Evolutionary conservation across 1,284 basidiomycete species (phyloP).

Genomic region (Rhodotorula sp.): DNA sequence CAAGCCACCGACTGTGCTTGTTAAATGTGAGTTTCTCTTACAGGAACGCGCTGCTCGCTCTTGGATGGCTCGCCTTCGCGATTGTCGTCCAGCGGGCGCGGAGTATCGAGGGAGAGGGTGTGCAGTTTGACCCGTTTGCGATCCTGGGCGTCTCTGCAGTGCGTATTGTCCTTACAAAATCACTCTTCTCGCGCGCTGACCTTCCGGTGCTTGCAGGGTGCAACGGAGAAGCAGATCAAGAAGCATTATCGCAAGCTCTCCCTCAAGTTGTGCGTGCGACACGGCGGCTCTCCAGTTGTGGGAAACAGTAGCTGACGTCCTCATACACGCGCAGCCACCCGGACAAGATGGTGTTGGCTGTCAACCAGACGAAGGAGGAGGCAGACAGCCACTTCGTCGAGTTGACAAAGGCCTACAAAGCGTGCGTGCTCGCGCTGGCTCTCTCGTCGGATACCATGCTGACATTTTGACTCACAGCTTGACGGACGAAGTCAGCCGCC

Average conservation of each 20-base stretch:
- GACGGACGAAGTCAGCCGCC: conserved; percentile 88
- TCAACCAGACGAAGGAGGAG: conserved; percentile 84
- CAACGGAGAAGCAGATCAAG: conserved; percentile 88
- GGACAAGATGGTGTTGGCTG: conserved; percentile 81
- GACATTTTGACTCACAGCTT: conserved; percentile 57
- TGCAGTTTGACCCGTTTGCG: conserved; percentile 89
- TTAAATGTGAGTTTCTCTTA: neutral
- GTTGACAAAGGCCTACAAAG: conserved; percentile 97
- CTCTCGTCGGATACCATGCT: neutral
- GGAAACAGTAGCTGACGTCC: neutral
- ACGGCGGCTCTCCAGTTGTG: neutral
- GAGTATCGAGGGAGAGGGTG: conserved; percentile 55
- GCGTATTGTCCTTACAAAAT: conserved; percentile 30
- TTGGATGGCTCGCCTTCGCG: conserved; percentile 51
- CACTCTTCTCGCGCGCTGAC: too few species aligned
- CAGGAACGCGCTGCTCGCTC: conserved; percentile 47
- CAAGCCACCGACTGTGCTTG: neutral
- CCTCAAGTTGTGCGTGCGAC: conserved; percentile 68
- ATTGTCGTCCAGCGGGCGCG: conserved; percentile 43
- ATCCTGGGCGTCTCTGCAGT: conserved; percentile 82
- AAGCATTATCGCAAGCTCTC: conserved; percentile 95
- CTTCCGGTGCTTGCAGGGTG: conserved; percentile 53
- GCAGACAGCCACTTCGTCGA: conserved; percentile 87
- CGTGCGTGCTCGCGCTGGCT: conserved; percentile 56
- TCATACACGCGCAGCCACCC: conserved; percentile 69